phyloP scores from a whole-genome alignment of 1,139 yeast species.

The Kodamaea suecica region DNA sequence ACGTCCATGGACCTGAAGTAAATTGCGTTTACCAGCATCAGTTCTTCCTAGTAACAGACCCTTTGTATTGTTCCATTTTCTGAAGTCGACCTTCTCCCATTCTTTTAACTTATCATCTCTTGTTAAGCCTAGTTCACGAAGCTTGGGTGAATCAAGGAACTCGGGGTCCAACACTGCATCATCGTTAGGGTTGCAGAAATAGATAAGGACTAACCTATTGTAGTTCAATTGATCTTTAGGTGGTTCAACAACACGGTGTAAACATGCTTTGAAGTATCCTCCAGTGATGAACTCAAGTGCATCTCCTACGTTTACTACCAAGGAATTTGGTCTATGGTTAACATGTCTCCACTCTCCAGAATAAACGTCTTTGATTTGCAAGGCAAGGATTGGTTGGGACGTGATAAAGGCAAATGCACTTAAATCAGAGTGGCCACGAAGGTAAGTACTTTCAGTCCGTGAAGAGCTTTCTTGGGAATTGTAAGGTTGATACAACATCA shows the following conservation, averaged over 20 bases:
- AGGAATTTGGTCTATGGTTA: conserved; percentile 41
- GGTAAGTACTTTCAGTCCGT: conserved; percentile 38
- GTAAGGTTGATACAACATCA: conserved; percentile 40
- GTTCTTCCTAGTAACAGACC: conserved; percentile 39
- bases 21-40: conserved; percentile 37
- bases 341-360: conserved; percentile 50
- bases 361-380: conserved; percentile 46
- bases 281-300: conserved; percentile 49
- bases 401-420: conserved; percentile 48
- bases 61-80: conserved; percentile 41
- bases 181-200: conserved; percentile 38
- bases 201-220: conserved; percentile 42
- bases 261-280: conserved; percentile 46
- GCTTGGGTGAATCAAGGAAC: conserved; percentile 34
- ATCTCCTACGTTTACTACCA: conserved; percentile 51
- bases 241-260: conserved; percentile 47
- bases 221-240: conserved; percentile 40
- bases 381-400: conserved; percentile 48
- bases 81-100: conserved; percentile 37
- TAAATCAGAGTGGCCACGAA: conserved; percentile 51
- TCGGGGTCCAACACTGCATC: conserved; percentile 39
- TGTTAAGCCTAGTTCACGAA: conserved; percentile 27
- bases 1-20: conserved; percentile 36
- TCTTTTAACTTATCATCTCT: conserved; percentile 27
- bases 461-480: conserved; percentile 24